Evolutionary conservation across 305 asterid species (phyloP).

Genomic region (Solanum aculeatissimum): DNA sequence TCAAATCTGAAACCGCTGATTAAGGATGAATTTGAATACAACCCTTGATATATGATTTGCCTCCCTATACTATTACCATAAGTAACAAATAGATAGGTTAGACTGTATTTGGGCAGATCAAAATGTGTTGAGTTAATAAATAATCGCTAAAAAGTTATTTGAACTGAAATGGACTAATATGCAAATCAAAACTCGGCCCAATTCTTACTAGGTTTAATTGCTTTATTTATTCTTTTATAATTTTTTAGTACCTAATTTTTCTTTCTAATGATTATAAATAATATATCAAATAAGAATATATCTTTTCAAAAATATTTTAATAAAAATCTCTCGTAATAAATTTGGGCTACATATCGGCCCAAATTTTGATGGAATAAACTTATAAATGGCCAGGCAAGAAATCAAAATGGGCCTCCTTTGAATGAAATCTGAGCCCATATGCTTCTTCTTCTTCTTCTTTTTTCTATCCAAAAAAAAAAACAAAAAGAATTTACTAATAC

Average conservation of each 20-base stretch:
- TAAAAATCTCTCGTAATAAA: background rate
- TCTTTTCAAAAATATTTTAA: too few species aligned
- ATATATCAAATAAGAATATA: too few species aligned
- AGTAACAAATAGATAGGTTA: rapidly evolving
- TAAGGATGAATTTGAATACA: background rate
- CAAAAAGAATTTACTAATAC: too few species aligned
- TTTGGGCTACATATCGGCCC: background rate
- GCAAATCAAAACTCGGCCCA: background rate
- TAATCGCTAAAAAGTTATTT: background rate
- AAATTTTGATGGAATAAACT: background rate
- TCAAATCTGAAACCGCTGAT: background rate
- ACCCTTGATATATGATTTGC: background rate
- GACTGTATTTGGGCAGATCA: background rate
- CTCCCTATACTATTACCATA: background rate
- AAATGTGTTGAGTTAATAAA: background rate
- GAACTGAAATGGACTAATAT: background rate
- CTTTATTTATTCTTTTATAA: background rate
- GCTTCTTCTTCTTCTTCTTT: too few species aligned
- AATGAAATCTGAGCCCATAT: background rate
- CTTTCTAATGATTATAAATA: background rate
- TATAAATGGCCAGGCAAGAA: background rate
- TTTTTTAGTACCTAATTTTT: background rate
- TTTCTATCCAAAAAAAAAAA: background rate
- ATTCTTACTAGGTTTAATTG: background rate
- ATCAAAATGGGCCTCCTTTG: background rate